Evolutionary conservation across 768 basidiomycete species (phyloP).

Genomic region (Pleurotus pulmonarius): DNA sequence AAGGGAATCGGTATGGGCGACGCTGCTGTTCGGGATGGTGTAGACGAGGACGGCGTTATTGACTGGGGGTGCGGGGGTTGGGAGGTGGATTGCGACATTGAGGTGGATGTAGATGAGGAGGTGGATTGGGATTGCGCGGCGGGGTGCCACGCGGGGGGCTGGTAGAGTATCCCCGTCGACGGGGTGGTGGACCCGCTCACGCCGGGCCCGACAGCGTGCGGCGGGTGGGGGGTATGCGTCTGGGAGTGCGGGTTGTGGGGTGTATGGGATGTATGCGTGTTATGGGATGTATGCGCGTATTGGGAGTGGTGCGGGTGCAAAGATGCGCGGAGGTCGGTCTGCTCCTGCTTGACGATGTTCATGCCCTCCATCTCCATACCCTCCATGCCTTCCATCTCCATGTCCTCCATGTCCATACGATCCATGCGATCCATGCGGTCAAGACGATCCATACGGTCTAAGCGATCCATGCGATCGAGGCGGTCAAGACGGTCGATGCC

Average conservation of each 20-base stretch:
- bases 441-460: not conserved
- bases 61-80: not conserved
- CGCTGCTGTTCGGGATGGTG: no score
- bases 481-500: no score
- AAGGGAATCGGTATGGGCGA: no score
- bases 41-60: no score
- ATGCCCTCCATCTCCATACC: constrained; percentile 6
- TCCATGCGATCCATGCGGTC: not conserved
- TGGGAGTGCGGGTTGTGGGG: no score
- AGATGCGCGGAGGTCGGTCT: constrained; percentile 31
- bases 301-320: constrained; percentile 60
- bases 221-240: no score
- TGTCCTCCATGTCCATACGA: not conserved
- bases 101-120: constrained; percentile 35
- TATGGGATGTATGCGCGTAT: constrained; percentile 51
- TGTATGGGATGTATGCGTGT: no score
- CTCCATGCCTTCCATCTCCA: not conserved
- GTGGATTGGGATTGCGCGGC: constrained; percentile 23
- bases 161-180: constrained; percentile 27
- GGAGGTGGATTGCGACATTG: not conserved
- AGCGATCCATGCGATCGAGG: no score
- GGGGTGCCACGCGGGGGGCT: constrained; percentile 33
- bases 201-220: no score
- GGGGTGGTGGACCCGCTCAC: no score
- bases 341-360: constrained; percentile 38